These are phyloP conservation scores for Anisodus acutangulus DNA, from an alignment of 257 asterid species.

Conservation along the genomic window DNA sequence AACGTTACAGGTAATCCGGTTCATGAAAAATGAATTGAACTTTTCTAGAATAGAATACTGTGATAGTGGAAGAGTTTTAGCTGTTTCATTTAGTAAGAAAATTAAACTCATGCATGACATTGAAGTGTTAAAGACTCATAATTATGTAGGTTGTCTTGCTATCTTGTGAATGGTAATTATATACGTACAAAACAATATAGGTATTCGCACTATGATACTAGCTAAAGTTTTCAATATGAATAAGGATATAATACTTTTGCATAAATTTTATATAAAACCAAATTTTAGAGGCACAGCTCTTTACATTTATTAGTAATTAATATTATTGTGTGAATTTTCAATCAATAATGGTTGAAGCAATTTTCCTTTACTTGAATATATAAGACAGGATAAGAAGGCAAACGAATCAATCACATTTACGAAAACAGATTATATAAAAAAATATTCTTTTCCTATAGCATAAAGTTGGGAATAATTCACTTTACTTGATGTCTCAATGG, in stretches of 20 bases:
- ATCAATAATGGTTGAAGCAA: not conserved
- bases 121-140: not conserved
- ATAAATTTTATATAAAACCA: not conserved
- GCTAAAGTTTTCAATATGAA: not conserved
- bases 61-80: not conserved
- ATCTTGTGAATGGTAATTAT: not conserved
- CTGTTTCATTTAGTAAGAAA: not conserved
- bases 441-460: not conserved
- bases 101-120: not conserved
- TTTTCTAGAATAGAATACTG: no score
- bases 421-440: not conserved
- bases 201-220: not conserved
- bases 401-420: not conserved
- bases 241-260: not conserved
- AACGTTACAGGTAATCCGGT: not conserved
- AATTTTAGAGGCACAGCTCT: not conserved
- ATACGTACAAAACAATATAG: not conserved
- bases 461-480: slow-evolving; percentile 26
- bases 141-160: not conserved
- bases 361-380: not conserved
- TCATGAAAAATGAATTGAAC: not conserved
- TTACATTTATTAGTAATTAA: not conserved
- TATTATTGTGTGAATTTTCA: not conserved
- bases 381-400: not conserved
- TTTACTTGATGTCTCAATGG: not conserved